Evolutionary conservation across 331 rosid species (phyloP).

Genomic region (Prunus yedoensis): DNA sequence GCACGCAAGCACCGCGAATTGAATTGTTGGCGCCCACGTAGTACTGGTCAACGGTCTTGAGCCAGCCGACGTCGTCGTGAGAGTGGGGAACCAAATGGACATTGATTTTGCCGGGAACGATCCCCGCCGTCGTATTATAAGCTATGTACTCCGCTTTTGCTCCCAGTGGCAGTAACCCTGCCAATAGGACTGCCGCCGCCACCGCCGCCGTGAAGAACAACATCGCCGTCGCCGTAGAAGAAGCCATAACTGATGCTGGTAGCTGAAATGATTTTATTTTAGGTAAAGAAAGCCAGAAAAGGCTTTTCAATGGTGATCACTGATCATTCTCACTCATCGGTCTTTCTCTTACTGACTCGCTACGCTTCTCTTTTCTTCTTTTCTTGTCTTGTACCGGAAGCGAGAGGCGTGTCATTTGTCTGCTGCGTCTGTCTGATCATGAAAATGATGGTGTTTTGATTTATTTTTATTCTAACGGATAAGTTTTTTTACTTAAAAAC

Average conservation of each 20-base stretch:
- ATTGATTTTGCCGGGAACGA: constrained; percentile 25
- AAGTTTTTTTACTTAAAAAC: background rate
- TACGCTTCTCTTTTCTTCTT: background rate
- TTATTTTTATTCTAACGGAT: background rate
- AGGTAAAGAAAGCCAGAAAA: background rate
- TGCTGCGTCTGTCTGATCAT: background rate
- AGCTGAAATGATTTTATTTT: background rate
- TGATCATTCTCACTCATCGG: background rate
- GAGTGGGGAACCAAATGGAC: constrained; percentile 41
- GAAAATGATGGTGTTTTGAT: constrained; percentile 7
- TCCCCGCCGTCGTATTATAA: constrained; percentile 24
- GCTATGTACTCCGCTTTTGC: constrained; percentile 27
- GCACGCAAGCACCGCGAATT: constrained; percentile 48
- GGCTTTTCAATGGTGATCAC: background rate
- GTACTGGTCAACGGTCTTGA: constrained; percentile 46
- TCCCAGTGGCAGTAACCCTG: background rate
- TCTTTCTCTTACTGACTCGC: background rate
- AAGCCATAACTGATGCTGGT: background rate
- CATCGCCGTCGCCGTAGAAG: background rate
- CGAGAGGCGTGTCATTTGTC: background rate
- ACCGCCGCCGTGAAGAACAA: background rate
- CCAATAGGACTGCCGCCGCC: background rate
- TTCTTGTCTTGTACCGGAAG: background rate
- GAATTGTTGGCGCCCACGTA: constrained; percentile 40
- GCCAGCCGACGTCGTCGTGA: constrained; percentile 45